phyloP scores from a whole-genome alignment of 768 basidiomycete species.

The Boletus patriciae region DNA sequence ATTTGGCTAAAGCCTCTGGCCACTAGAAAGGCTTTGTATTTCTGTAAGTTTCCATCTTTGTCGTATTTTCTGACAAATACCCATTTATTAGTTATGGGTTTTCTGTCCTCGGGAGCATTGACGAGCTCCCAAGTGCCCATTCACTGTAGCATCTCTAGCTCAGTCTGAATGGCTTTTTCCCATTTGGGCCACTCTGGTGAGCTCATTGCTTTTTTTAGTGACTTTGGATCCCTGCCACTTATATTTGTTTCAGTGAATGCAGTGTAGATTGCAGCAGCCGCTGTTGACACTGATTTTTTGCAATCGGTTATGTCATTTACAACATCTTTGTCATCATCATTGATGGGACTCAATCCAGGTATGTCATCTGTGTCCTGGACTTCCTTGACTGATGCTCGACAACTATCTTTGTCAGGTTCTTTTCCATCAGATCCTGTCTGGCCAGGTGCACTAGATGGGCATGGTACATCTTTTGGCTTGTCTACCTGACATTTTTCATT shows the following conservation, averaged over 20 bases:
- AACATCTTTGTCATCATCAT: background rate
- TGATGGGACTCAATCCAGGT: background rate
- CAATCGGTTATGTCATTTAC: background rate
- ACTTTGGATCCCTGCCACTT: background rate
- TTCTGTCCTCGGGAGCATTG: constrained; percentile 24
- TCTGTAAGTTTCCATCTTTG: background rate
- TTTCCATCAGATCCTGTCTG: too few species aligned
- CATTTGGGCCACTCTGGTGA: background rate
- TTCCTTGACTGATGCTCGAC: background rate
- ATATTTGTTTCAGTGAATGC: background rate
- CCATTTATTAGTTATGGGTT: constrained; percentile 33
- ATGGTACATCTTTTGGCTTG: too few species aligned
- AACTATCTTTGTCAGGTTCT: background rate
- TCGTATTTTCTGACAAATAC: constrained; percentile 16
- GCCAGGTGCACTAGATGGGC: too few species aligned
- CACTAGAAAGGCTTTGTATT: background rate
- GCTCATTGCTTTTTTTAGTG: background rate
- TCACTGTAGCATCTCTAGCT: background rate
- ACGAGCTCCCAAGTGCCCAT: constrained; percentile 26
- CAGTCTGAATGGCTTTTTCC: background rate
- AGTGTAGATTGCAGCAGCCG: background rate
- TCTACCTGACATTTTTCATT: too few species aligned
- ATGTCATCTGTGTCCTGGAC: background rate
- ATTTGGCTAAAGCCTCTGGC: background rate
- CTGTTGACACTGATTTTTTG: background rate